These are phyloP conservation scores for Artemisia annua DNA, from an alignment of 129 eudicot genomes.

Conservation along the genomic window DNA sequence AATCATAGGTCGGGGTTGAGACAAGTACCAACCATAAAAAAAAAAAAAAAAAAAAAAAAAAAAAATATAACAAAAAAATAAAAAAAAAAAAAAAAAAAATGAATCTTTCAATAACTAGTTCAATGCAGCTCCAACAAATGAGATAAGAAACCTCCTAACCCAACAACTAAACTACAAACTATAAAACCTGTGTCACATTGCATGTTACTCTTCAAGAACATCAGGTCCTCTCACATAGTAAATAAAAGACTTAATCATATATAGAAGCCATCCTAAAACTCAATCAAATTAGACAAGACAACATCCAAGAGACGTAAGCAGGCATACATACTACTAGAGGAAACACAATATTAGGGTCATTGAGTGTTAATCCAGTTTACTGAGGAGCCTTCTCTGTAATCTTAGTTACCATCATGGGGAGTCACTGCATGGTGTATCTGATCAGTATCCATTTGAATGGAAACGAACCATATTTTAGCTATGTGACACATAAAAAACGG, in stretches of 20 bases:
- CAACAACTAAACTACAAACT: background rate
- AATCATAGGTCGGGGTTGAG: too few species aligned
- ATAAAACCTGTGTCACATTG: background rate
- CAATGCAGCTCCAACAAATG: background rate
- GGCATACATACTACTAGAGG: background rate
- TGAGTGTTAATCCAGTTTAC: background rate
- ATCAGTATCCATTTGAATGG: background rate
- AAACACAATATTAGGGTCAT: background rate
- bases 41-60: conserved; percentile 4
- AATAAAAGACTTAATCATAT: background rate
- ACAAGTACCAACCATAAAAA: background rate
- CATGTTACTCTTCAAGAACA: background rate
- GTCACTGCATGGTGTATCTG: background rate
- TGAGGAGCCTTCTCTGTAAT: background rate
- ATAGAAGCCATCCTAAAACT: too few species aligned
- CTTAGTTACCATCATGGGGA: background rate
- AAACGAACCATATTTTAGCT: background rate
- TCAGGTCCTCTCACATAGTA: background rate
- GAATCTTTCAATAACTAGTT: background rate
- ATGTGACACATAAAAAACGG: background rate
- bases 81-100: background rate
- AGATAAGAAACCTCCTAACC: background rate
- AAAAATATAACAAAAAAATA: too few species aligned
- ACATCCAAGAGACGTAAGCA: background rate
- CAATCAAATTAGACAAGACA: too few species aligned